Evolutionary conservation across 2,329 filamentous ascomycete species (phyloP), one percentile per base, ranked within the genome.

Genomic region (Microcera coccophila): DNA sequence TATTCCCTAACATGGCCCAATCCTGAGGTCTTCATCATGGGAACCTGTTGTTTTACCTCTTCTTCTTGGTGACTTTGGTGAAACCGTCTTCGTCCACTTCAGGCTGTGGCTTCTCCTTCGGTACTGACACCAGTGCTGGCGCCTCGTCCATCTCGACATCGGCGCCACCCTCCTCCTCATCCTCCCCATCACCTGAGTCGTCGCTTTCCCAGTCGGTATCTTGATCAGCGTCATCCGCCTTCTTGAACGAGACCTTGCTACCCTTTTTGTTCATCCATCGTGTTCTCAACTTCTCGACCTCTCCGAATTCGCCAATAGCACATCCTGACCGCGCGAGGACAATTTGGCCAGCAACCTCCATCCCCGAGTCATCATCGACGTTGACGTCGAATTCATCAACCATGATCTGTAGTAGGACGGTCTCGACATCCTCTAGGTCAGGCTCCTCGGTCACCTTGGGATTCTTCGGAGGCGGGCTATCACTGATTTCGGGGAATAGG

Each of bases 351-450:
- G 90, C 90, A 5, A 95, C 79, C 42, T 84, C 78, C 40, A 78
- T 81, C 24, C 83, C 86, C 36, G 84, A 91, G 56, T 90, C 90
- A 65, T 98, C 93, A 59, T 97, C 93, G 20, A 96, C 80, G 43
- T 87, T 84, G 42, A 93, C 85, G 59, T 95, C 90, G 60, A 97
- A 98, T 67, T 98, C 93, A 69, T 97, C 93, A 49, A 86, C 78
- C 85, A 97, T 93, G 48, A 95, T 83, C 59, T 96, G 87, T 36
- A 95, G 73, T 36, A 97, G 73, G 39, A 94, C 82, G 31, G 84
- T 78, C 71, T 97, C 91, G 33, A 96, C 72, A 56, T 96, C 89
- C 50, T 85, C 81, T 15, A 78, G 71, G 55, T 95, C 86, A 10
- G 87, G 74, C 53, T 81, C 76, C 16, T 73, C 69, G 17, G 53